Base-by-base conservation (phyloP, 2,329 filamentous ascomycete species). In the Madurella fahalii region DNA sequence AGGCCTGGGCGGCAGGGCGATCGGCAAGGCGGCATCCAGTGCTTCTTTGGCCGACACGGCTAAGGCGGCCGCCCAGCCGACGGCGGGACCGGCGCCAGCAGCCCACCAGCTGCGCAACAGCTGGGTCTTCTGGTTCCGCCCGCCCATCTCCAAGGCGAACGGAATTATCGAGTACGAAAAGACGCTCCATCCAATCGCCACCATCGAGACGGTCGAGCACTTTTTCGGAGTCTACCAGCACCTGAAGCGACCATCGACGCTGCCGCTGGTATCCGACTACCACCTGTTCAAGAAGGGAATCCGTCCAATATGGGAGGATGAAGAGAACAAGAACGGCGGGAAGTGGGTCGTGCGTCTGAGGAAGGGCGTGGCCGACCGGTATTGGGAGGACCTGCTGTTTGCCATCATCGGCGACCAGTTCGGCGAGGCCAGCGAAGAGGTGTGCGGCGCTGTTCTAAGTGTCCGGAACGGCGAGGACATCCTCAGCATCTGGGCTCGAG, bases 281-380 rank as follows among this genome's bases (percentile, higher is more conserved):
- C 94, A 99, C 70, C 86, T 99, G 57, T 99, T 99, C 78, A 95
- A 94, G 73, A 91, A 94, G 68, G 93, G 92, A 52, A 92, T 99
- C 58, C 85, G 94, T 57, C 94, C 94, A 18, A 94, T 99, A 64
- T 99, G 94, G 94, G 94, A 99, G 72, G 94, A 99, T 64, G 91
- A 96, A 45, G 90, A 95, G 69, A 99, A 99, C 75, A 94, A 90
- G 72, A 87, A 86, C 63, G 94, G 94, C 52, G 94, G 94, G 49
- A 99, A 99, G 75, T 99, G 93, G 93, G 92, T 96, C 61, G 86
- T 99, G 69, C 83, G 93, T 62, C 77, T 99, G 69, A 96, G 96
- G 82, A 99, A 99, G 78, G 94, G 94, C 25, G 90, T 99, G 17
- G 90, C 90, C 16, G 94, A 97, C 72, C 85, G 93, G 52, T 96